Evolutionary conservation across 305 asterid species (phyloP).

Genomic region (Fraxinus sp.): DNA sequence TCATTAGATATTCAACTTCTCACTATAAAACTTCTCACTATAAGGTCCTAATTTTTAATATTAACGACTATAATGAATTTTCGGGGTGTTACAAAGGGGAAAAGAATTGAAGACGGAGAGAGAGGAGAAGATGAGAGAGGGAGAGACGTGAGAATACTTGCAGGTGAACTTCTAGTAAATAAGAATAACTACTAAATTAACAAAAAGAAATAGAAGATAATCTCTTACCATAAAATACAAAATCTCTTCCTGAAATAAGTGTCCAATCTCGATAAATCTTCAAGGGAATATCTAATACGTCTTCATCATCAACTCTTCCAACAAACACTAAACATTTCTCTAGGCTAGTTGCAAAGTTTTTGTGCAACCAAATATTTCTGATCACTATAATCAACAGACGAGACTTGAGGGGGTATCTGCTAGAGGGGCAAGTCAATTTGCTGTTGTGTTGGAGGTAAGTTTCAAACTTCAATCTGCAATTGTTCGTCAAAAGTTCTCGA

Average conservation of each 20-base stretch:
- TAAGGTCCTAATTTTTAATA: too few species aligned
- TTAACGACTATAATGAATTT: too few species aligned
- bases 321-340: background rate
- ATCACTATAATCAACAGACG: slow-evolving; percentile 51
- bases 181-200: background rate
- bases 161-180: background rate
- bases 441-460: slow-evolving; percentile 86
- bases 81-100: too few species aligned
- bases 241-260: background rate
- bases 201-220: background rate
- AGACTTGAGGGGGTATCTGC: slow-evolving; percentile 81
- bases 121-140: background rate
- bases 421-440: slow-evolving; percentile 65
- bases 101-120: background rate
- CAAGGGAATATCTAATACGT: background rate
- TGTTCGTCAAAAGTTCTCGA: background rate
- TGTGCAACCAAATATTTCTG: slow-evolving; percentile 17
- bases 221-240: background rate
- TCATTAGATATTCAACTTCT: too few species aligned
- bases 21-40: too few species aligned
- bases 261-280: background rate
- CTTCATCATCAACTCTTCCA: background rate
- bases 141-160: background rate
- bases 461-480: slow-evolving; percentile 9
- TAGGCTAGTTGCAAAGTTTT: background rate